These are phyloP conservation scores for Iberis pinnata DNA, from an alignment of 345 rosid genomes.

Conservation along the genomic window DNA sequence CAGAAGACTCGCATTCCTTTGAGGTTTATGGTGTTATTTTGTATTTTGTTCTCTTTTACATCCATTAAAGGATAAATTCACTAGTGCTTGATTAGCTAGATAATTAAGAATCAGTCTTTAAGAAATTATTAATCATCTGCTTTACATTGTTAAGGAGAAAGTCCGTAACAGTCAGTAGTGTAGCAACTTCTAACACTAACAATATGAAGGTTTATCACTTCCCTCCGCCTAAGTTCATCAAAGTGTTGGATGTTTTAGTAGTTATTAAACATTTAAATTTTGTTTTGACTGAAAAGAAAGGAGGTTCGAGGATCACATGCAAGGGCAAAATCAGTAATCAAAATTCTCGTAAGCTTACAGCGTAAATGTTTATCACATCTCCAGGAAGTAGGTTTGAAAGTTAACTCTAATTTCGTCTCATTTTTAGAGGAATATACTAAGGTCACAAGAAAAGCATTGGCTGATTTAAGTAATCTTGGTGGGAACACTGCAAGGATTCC, in stretches of 20 bases:
- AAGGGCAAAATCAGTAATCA: constrained; percentile 37
- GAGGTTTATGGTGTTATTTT: too few species aligned
- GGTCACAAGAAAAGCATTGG: too few species aligned
- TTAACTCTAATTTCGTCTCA: constrained; percentile 9
- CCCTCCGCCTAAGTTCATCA: neutral
- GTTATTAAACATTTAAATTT: neutral
- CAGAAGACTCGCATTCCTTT: too few species aligned
- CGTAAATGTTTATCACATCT: constrained; percentile 2
- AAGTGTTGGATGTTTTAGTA: constrained; percentile 6
- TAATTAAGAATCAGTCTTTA: too few species aligned
- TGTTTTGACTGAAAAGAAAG: constrained; percentile 28
- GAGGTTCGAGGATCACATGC: constrained; percentile 26
- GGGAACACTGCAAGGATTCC: constrained; percentile 26
- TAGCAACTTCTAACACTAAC: constrained; percentile 1
- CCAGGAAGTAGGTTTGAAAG: neutral
- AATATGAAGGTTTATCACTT: constrained; percentile 41
- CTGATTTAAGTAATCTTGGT: constrained; percentile 57
- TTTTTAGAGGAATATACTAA: constrained; percentile 34
- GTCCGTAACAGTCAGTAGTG: constrained; percentile 28
- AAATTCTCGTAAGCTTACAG: constrained; percentile 35
- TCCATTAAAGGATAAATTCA: neutral
- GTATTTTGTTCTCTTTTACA: too few species aligned
- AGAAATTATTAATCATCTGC: neutral
- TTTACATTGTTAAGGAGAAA: constrained; percentile 31
- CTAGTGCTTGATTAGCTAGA: neutral